phyloP scores from a whole-genome alignment of 164 flowering plant species.

The Tetracentron sinense region DNA sequence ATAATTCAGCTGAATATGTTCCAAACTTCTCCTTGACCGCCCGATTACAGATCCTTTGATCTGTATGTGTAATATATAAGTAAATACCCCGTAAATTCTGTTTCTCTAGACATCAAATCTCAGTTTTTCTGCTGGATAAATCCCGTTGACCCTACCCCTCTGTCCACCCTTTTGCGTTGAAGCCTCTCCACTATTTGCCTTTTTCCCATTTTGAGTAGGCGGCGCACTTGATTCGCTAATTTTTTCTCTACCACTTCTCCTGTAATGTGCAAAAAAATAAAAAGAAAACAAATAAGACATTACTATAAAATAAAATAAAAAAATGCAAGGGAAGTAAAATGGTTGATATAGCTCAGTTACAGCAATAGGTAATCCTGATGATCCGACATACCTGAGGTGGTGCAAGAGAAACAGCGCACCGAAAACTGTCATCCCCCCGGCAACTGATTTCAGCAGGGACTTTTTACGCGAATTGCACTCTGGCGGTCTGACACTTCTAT shows the following conservation, averaged over 20 bases:
- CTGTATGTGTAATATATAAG: too few species aligned
- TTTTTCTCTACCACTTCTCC: constrained; percentile 18
- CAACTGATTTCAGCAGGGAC: constrained; percentile 33
- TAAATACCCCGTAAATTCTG: neutral
- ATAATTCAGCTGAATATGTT: neutral
- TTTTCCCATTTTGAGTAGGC: constrained; percentile 10
- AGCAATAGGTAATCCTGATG: neutral
- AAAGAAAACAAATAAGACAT: neutral
- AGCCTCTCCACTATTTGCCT: constrained; percentile 4
- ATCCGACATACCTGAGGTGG: constrained; percentile 38
- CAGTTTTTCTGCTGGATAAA: constrained; percentile 34
- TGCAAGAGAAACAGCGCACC: constrained; percentile 35
- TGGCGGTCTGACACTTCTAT: neutral
- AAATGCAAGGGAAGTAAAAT: neutral
- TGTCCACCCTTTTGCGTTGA: constrained; percentile 12
- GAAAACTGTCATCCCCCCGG: constrained; percentile 39
- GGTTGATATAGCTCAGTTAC: neutral
- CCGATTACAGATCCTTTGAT: neutral
- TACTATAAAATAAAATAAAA: constrained; percentile 1
- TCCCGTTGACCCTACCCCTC: constrained; percentile 5
- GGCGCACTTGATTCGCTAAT: constrained; percentile 3
- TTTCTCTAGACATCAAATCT: constrained; percentile 7
- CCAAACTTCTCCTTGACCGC: neutral
- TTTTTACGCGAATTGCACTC: constrained; percentile 15
- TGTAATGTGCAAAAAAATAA: constrained; percentile 3